Conservation (phyloP, 805 yeast species). For the Candida nanaspora region DNA sequence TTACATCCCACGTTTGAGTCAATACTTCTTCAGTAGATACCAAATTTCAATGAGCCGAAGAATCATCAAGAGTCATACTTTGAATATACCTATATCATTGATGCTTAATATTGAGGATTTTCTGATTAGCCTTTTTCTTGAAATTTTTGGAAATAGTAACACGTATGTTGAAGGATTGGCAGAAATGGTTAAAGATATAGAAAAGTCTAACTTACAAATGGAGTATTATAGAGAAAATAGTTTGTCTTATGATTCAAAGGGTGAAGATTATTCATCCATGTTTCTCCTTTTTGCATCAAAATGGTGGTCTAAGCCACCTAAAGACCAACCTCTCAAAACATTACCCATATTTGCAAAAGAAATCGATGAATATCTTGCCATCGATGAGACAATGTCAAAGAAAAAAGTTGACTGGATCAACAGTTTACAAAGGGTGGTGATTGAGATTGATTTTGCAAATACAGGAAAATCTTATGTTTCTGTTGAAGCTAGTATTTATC, state of each 20-base stretch:
- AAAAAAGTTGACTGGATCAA: constrained; percentile 33
- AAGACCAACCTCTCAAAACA: neutral
- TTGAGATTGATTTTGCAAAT: constrained; percentile 25
- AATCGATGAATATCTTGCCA: neutral
- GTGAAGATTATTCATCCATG: too few species aligned
- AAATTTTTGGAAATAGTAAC: too few species aligned
- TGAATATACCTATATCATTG: neutral
- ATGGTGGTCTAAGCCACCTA: neutral
- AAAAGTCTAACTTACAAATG: too few species aligned
- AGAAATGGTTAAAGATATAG: too few species aligned
- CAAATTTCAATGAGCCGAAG: neutral
- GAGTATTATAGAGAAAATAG: too few species aligned
- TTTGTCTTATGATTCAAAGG: too few species aligned
- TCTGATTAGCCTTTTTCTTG: too few species aligned
- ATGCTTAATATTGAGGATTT: neutral
- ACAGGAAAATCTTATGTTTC: constrained; percentile 21
- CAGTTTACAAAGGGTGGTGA: constrained; percentile 32
- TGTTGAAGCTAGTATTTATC: constrained; percentile 33
- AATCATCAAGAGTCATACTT: neutral
- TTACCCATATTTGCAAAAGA: too few species aligned
- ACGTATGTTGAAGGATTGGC: too few species aligned
- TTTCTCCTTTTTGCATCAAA: too few species aligned
- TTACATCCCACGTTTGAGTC: too few species aligned
- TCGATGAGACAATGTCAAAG: neutral
- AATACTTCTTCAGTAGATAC: neutral